phyloP scores from a whole-genome alignment of 495 filamentous ascomycete genomes.

The Stereocaulon alpinum region DNA sequence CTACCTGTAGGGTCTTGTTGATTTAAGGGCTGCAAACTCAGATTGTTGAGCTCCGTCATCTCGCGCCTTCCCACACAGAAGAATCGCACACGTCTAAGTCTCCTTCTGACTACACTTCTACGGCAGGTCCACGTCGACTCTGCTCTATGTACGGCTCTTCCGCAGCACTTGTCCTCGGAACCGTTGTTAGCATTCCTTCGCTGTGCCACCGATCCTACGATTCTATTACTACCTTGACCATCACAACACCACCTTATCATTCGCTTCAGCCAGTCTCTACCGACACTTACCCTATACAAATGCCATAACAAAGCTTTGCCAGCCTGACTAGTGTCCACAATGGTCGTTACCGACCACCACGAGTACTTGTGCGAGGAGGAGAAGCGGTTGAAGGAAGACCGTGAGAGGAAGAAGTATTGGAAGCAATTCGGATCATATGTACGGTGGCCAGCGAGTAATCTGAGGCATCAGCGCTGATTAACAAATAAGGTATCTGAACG shows the following conservation, averaged over 20 bases:
- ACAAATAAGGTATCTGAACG: constrained; percentile 39
- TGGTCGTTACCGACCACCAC: constrained; percentile 82
- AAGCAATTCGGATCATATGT: constrained; percentile 45
- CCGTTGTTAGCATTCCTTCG: too few species aligned
- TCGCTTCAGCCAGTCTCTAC: not conserved
- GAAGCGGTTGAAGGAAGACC: constrained; percentile 76
- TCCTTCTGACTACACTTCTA: too few species aligned
- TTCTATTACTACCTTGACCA: not conserved
- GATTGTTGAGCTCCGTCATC: too few species aligned
- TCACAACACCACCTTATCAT: not conserved
- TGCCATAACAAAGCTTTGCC: not conserved
- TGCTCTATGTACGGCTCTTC: too few species aligned
- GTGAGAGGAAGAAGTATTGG: constrained; percentile 73
- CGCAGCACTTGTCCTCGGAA: too few species aligned
- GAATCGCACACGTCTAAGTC: too few species aligned
- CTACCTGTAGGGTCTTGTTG: too few species aligned
- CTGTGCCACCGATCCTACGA: too few species aligned
- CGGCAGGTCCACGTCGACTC: too few species aligned
- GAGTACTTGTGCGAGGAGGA: constrained; percentile 82
- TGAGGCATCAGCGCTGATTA: constrained; percentile 24
- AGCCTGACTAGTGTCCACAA: constrained; percentile 27
- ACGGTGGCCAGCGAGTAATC: not conserved
- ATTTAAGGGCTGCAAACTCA: too few species aligned
- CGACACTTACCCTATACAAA: not conserved
- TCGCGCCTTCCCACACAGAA: too few species aligned